Conservation (phyloP, 83 land plant species). For the Diphasiastrum complanatum region DNA sequence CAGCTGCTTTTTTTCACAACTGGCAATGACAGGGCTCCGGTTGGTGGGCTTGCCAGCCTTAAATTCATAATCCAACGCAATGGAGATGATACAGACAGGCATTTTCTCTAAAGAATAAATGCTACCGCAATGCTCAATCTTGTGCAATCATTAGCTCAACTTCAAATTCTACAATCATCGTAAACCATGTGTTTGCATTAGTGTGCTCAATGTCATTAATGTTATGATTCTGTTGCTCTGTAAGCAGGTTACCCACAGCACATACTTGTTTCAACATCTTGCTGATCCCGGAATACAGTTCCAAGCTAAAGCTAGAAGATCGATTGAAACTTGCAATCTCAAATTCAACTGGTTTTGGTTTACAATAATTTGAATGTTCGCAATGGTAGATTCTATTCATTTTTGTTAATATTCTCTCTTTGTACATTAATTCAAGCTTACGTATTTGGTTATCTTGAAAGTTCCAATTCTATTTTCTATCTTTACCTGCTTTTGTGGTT, state of each 20-base stretch:
- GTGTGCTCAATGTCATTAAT: neutral
- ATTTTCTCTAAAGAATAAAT: no score
- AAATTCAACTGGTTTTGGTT: slow-evolving; percentile 41
- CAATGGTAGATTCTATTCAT: no score
- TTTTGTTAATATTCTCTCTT: no score
- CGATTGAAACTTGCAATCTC: slow-evolving; percentile 41
- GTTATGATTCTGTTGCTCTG: neutral
- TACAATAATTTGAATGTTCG: slow-evolving; percentile 20
- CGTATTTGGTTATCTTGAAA: no score
- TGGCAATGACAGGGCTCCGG: slow-evolving; percentile 41
- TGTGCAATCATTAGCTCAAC: no score
- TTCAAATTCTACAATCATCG: no score
- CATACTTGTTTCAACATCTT: slow-evolving; percentile 44
- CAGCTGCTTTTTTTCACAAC: slow-evolving; percentile 41
- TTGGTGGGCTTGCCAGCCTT: slow-evolving; percentile 38
- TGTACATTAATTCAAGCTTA: no score
- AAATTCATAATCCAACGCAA: slow-evolving; percentile 33
- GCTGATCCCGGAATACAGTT: slow-evolving; percentile 33
- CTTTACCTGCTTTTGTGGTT: no score
- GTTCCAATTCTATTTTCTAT: no score
- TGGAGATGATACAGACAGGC: slow-evolving; percentile 45
- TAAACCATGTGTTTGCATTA: neutral
- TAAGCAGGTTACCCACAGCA: slow-evolving; percentile 36
- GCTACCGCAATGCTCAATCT: no score
- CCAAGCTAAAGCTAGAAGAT: slow-evolving; percentile 31